Evolutionary conservation across 768 basidiomycete genomes (phyloP), one percentile per base, ranked within the genome.

Genomic region (Termitomyces sp.): DNA sequence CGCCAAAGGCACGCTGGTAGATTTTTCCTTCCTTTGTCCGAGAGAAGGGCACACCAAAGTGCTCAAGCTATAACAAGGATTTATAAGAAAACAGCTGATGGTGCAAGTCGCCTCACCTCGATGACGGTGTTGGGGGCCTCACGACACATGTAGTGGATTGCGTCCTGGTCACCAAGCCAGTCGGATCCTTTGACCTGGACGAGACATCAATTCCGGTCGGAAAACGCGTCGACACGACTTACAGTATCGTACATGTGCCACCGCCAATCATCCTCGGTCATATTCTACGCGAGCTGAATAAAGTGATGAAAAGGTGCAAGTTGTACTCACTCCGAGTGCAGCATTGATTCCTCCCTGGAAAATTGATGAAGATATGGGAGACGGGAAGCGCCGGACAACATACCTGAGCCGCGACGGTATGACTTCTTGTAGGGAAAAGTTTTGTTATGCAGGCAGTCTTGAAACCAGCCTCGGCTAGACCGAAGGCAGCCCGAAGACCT

Each of bases 361-460:
- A 61, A 20, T 31, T n/a, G 10, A 34, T 59, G 20, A 64, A 53
- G 18, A 46, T 54, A 61, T 64, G 60, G 27, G 26, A 36, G 24
- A 39, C 29, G 8, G 29, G 50, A 32, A 20, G 47, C 47, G 49
- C 48, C 49, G 6, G 12, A 13, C 32, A 20, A 71, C 79, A 47
- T 66, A 87, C 90, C 82, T 98, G 96, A 55, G 97, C 97, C 56
- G 97, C 97, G 60, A 98, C 97, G 36, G 97, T 99, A 71, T 99
- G 97, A 78, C 91, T 94, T 74, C 97, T 84, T 22, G 97, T 98
- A 9, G 97, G 97, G 81, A 98, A 98, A 18, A 99, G 82, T 76
- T 98, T 98, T 64, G 96, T 98, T 72, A 98, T 98, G 70, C 97
- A 99, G 20, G 97, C 97, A 18, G 97, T 98, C 69, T 98, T 98